Conservation (phyloP, 257 asterid genomes). For the Anisodus tanguticus region DNA sequence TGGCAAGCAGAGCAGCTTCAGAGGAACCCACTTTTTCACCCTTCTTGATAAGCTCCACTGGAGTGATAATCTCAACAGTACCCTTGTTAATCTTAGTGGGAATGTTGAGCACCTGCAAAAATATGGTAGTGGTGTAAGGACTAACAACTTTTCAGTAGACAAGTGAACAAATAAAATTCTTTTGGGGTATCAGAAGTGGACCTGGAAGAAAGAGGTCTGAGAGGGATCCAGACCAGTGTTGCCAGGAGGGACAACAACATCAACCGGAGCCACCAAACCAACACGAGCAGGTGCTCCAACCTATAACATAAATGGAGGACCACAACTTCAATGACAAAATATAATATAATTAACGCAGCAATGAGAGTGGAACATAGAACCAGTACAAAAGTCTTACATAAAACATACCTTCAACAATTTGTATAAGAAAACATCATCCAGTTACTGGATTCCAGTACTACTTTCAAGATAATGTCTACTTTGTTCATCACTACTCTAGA, state of each 20-base stretch:
- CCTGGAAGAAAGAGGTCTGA: conserved; percentile 98
- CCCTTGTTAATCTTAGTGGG: conserved; percentile 99
- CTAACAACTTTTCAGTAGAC: no score
- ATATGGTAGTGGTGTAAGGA: neutral
- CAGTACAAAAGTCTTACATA: neutral
- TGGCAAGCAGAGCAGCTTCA: conserved; percentile 91
- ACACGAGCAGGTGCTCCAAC: conserved; percentile 99
- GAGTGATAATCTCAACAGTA: conserved; percentile 94
- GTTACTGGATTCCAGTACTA: no score
- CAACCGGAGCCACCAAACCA: conserved; percentile 89
- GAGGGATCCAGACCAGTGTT: conserved; percentile 98
- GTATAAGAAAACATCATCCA: neutral
- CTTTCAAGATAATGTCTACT: neutral
- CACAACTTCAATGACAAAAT: neutral
- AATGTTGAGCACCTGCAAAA: conserved; percentile 75
- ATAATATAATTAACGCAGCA: neutral
- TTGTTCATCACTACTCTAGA: neutral
- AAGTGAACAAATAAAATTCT: no score
- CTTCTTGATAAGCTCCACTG: conserved; percentile 94
- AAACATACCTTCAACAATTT: neutral
- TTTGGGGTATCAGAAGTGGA: neutral
- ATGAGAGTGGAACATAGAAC: neutral
- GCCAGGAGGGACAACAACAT: conserved; percentile 94
- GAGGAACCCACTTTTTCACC: conserved; percentile 98
- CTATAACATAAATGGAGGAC: conserved; percentile 38